A percentile compares a stretch with the other conserved stretches of the same genome.
Conservation (phyloP, 2,329 filamentous ascomycete species). For the Calonectria pseudoreteaudii region DNA sequence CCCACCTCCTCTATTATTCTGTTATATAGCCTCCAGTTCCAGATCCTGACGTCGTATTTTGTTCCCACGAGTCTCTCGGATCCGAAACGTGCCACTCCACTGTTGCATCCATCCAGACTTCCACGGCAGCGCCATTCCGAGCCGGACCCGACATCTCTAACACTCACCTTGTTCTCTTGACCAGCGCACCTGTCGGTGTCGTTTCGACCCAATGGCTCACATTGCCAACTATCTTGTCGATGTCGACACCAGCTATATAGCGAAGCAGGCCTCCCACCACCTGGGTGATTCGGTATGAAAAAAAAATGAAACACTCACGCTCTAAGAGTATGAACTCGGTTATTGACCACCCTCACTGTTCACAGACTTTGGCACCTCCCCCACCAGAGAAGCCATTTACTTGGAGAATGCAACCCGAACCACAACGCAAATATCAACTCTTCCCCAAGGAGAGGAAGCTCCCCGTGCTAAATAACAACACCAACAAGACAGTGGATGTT, state of each 20-base stretch:
- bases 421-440: constrained; percentile 68
- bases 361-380: constrained; percentile 39
- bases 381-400: constrained; percentile 62
- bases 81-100: constrained; percentile 42
- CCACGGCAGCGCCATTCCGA: constrained; percentile 36
- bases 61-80: constrained; percentile 33
- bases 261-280: constrained; percentile 59
- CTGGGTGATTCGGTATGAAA: constrained; percentile 58
- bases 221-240: constrained; percentile 70
- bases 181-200: constrained; percentile 32
- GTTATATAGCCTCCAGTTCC: constrained; percentile 43
- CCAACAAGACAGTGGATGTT: constrained; percentile 62
- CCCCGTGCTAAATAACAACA: constrained; percentile 50
- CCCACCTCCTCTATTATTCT: constrained; percentile 39
- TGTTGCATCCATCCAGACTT: constrained; percentile 35
- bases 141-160: constrained; percentile 40
- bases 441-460: constrained; percentile 67
- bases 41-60: constrained; percentile 34
- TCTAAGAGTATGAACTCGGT: constrained; percentile 27
- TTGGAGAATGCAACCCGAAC: constrained; percentile 70
- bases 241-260: constrained; percentile 63
- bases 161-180: constrained; percentile 38
- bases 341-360: constrained; percentile 17
- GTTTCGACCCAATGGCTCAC: constrained; percentile 66
- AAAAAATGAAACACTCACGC: constrained; percentile 20